phyloP scores from a whole-genome alignment of 208 protist genomes.

The Leishmania guyanensis region DNA sequence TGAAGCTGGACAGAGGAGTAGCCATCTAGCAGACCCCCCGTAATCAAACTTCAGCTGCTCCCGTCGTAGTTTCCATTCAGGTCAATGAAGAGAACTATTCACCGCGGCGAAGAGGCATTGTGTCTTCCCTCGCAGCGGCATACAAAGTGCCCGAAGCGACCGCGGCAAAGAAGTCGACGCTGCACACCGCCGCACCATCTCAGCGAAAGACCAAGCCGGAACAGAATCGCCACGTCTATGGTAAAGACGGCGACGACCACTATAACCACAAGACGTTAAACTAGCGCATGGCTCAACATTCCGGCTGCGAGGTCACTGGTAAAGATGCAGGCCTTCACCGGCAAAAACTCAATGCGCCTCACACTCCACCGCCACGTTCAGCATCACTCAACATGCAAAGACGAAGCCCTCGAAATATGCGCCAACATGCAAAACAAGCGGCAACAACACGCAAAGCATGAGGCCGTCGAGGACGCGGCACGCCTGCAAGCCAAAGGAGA shows the following conservation, averaged over 20 bases:
- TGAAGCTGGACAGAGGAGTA: neutral
- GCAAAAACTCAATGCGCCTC: neutral
- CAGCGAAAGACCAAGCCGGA: neutral
- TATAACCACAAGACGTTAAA: too few relatives aligned
- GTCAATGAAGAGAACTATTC: neutral
- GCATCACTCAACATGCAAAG: neutral
- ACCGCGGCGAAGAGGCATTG: neutral
- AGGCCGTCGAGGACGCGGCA: neutral
- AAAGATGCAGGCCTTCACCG: too few relatives aligned
- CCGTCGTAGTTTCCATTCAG: neutral
- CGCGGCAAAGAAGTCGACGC: neutral
- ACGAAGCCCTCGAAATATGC: too few relatives aligned
- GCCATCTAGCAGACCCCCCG: neutral
- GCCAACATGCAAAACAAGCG: neutral
- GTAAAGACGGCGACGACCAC: neutral
- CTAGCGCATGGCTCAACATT: too few relatives aligned
- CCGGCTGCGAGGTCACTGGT: too few relatives aligned
- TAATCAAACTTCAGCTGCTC: too few relatives aligned
- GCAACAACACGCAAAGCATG: neutral
- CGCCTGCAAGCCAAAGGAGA: neutral
- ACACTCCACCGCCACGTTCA: neutral
- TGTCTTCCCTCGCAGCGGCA: neutral
- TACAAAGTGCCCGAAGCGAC: neutral
- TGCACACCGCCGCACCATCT: neutral
- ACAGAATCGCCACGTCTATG: neutral